A percentile compares a stretch with the other conserved stretches of the same genome.
Evolutionary conservation across 148 eudicot species (phyloP).

Genomic region (Arctostaphylos glauca): DNA sequence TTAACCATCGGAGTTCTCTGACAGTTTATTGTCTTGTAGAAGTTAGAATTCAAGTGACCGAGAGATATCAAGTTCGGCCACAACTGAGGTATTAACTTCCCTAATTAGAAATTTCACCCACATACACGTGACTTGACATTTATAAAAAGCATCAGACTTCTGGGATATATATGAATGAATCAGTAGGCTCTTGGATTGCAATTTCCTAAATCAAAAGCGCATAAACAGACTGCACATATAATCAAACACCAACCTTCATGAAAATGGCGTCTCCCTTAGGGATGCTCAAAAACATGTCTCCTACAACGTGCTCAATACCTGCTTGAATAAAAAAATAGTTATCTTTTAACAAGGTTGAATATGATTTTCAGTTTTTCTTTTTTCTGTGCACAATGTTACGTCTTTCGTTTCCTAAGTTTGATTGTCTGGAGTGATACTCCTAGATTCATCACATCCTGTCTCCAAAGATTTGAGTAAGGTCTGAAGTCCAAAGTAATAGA

Average conservation of each 20-base stretch:
- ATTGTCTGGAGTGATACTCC: neutral
- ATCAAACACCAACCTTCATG: constrained; percentile 16
- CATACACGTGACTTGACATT: too few relatives aligned
- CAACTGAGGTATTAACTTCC: too few relatives aligned
- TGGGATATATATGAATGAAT: neutral
- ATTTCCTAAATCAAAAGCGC: neutral
- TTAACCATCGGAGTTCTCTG: too few relatives aligned
- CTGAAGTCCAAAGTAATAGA: too few relatives aligned
- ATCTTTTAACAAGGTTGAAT: neutral
- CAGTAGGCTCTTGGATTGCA: neutral
- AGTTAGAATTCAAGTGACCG: too few relatives aligned
- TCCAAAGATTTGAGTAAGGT: neutral
- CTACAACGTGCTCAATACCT: constrained; percentile 22
- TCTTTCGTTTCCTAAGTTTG: neutral
- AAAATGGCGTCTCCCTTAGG: constrained; percentile 29
- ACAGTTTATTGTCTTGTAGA: too few relatives aligned
- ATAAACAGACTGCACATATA: neutral
- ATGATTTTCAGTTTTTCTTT: too few relatives aligned
- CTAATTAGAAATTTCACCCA: too few relatives aligned
- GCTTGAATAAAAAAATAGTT: neutral
- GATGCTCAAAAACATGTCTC: constrained; percentile 25
- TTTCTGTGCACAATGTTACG: neutral
- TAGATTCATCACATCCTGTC: neutral
- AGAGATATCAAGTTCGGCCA: too few relatives aligned
- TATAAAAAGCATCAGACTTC: too few relatives aligned